These are phyloP conservation scores for Phytopythium oedochilum DNA, from an alignment of 352 stramenopile species.

Conservation along the genomic window DNA sequence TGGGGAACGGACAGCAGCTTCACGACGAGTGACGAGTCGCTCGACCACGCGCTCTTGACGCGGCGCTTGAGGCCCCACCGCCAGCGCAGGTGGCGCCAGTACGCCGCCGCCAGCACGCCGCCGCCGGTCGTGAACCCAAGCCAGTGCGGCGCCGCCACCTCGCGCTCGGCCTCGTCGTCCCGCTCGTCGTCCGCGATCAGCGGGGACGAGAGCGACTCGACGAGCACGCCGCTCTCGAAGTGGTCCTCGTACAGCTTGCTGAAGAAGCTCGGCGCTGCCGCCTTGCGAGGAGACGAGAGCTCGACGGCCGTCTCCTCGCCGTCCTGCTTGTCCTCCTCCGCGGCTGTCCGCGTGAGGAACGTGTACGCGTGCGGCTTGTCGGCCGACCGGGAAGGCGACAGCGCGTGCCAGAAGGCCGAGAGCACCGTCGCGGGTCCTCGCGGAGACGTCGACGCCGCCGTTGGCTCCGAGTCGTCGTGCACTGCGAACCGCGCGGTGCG, in stretches of 20 bases:
- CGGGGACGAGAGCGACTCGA: slow-evolving; percentile 46
- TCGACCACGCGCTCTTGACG: slow-evolving; percentile 35
- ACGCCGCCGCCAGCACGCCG: slow-evolving; percentile 34
- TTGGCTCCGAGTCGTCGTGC: neutral
- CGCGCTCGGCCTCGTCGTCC: slow-evolving; percentile 9
- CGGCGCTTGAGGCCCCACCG: slow-evolving; percentile 55
- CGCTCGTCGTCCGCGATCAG: slow-evolving; percentile 50
- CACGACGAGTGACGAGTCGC: slow-evolving; percentile 30
- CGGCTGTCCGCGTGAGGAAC: slow-evolving; percentile 37
- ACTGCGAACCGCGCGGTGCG: slow-evolving; percentile 4
- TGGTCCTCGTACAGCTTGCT: slow-evolving; percentile 58
- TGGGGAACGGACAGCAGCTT: slow-evolving; percentile 56
- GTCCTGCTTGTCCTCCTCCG: neutral
- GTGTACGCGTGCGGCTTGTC: slow-evolving; percentile 23
- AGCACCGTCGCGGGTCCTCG: slow-evolving; percentile 28
- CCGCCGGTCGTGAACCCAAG: slow-evolving; percentile 35
- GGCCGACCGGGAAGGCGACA: slow-evolving; percentile 27
- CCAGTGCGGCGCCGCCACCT: neutral
- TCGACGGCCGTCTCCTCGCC: neutral
- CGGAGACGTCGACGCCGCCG: neutral
- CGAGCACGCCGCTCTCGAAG: slow-evolving; percentile 36
- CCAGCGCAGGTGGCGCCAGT: slow-evolving; percentile 74
- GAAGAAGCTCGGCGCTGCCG: slow-evolving; percentile 24
- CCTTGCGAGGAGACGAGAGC: slow-evolving; percentile 15
- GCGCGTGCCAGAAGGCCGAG: slow-evolving; percentile 73